Conservation (phyloP, 257 asterid genomes). For the Nicotiana knightiana region DNA sequence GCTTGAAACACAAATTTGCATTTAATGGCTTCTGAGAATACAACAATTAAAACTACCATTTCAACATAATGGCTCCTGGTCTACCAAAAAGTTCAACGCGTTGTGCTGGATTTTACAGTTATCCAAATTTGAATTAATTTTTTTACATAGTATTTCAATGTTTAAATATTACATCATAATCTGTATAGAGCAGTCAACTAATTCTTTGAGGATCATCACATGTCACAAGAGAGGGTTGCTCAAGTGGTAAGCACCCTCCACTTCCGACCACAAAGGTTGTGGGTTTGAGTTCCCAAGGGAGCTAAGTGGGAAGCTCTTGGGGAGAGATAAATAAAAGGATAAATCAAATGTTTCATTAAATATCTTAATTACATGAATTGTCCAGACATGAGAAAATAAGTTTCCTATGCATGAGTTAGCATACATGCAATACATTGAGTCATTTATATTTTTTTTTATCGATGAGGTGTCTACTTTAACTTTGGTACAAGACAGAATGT, state of each 20-base stretch:
- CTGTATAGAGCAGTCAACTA: background rate
- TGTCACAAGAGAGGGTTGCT: no score
- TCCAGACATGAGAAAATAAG: background rate
- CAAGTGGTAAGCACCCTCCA: no score
- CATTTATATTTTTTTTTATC: background rate
- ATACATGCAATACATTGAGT: background rate
- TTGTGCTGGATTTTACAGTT: background rate
- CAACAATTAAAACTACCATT: background rate
- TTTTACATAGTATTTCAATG: background rate
- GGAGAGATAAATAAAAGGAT: no score
- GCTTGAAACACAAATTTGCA: background rate
- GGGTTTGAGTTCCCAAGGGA: no score
- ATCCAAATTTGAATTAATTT: no score
- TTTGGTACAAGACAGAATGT: background rate
- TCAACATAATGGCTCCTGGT: background rate
- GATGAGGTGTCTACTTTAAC: background rate
- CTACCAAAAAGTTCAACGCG: background rate
- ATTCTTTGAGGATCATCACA: background rate
- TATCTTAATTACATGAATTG: background rate
- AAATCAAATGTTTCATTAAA: background rate
- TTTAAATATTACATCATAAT: background rate
- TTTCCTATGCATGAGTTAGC: background rate
- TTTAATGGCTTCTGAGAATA: background rate
- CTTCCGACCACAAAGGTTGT: no score
- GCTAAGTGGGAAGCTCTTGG: no score